A percentile compares a stretch with the other conserved stretches of the same genome.
These are phyloP conservation scores for Lentinula aciculospora DNA, from an alignment of 768 basidiomycete genomes.

Conservation along the genomic window DNA sequence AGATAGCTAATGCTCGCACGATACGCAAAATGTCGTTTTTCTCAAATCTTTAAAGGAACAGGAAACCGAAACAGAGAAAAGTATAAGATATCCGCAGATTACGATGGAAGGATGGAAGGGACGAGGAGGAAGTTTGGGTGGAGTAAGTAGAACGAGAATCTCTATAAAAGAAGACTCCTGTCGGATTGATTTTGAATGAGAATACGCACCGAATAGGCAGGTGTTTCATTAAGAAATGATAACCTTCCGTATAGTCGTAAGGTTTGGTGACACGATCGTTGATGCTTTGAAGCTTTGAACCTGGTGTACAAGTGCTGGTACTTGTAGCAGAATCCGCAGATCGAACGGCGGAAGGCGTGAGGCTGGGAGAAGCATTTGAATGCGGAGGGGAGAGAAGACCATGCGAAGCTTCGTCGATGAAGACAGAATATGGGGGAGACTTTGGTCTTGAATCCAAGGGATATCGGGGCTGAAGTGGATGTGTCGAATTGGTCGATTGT, in stretches of 20 bases:
- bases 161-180: slow-evolving; percentile 33
- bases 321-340: slow-evolving; percentile 21
- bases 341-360: slow-evolving; percentile 30
- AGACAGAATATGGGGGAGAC: slow-evolving; percentile 31
- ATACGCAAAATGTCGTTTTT: slow-evolving; percentile 94
- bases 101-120: slow-evolving; percentile 13
- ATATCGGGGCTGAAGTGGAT: slow-evolving; percentile 49
- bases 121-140: slow-evolving; percentile 13
- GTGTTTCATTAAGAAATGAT: slow-evolving; percentile 95
- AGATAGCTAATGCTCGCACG: slow-evolving; percentile 90
- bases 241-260: slow-evolving; percentile 95
- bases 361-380: slow-evolving; percentile 33
- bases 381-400: slow-evolving; percentile 34
- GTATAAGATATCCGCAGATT: slow-evolving; percentile 6
- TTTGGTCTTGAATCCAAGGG: slow-evolving; percentile 38
- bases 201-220: slow-evolving; percentile 71
- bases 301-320: slow-evolving; percentile 15
- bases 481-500: slow-evolving; percentile 21
- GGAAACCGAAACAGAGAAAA: slow-evolving; percentile 11
- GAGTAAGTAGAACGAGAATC: slow-evolving; percentile 36
- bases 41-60: slow-evolving; percentile 64
- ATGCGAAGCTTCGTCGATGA: slow-evolving; percentile 20
- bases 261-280: slow-evolving; percentile 65
- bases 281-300: slow-evolving; percentile 49
- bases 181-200: slow-evolving; percentile 26